Conservation (phyloP, 345 rosid genomes). For the Salix viminalis region DNA sequence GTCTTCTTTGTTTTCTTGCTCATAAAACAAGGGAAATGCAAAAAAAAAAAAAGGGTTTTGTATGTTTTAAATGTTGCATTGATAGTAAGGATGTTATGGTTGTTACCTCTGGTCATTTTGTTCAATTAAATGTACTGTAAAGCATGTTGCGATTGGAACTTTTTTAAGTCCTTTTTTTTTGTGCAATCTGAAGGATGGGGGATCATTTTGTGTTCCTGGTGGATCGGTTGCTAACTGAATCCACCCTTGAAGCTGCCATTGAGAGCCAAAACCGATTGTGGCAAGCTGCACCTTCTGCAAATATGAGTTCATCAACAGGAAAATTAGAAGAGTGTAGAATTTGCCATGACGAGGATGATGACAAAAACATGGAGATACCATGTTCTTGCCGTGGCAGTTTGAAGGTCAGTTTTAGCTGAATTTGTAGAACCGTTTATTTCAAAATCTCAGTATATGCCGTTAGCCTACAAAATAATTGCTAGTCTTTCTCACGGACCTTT, state of each 20-base stretch:
- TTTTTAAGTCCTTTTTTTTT: neutral
- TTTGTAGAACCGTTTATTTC: neutral
- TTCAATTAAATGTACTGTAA: neutral
- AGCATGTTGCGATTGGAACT: neutral
- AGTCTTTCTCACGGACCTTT: neutral
- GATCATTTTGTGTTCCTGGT: slow-evolving; percentile 67
- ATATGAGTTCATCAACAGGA: slow-evolving; percentile 29
- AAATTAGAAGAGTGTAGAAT: slow-evolving; percentile 65
- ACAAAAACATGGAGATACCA: slow-evolving; percentile 67
- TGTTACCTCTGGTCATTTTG: neutral
- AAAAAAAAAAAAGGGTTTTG: neutral
- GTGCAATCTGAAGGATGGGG: slow-evolving; percentile 50
- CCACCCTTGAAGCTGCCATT: slow-evolving; percentile 42
- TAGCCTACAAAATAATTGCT: neutral
- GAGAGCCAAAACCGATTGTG: slow-evolving; percentile 21
- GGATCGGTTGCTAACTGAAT: slow-evolving; percentile 48
- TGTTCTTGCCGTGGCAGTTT: slow-evolving; percentile 86
- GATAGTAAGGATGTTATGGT: neutral
- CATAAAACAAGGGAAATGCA: neutral
- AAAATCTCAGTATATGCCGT: neutral
- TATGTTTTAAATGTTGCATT: neutral
- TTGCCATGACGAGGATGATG: slow-evolving; percentile 88
- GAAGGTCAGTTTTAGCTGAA: slow-evolving; percentile 45
- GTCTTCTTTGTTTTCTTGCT: neutral
- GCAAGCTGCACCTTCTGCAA: slow-evolving; percentile 14